phyloP scores from a whole-genome alignment of 805 yeast species.

The Yarrowia sp. region DNA sequence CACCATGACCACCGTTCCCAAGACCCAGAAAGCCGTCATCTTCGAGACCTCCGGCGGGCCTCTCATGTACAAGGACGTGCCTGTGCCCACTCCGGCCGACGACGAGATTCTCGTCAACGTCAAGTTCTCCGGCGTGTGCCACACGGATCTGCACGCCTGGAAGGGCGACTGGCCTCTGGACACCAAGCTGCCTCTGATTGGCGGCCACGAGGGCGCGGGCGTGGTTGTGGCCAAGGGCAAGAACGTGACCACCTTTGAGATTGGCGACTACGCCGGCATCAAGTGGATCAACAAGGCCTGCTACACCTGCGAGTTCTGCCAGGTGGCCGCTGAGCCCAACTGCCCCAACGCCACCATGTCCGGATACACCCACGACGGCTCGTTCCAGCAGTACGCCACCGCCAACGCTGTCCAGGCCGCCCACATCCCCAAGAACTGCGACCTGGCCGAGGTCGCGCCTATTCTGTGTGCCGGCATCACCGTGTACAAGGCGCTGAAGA shows the following conservation, averaged over 20 bases:
- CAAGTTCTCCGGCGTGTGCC: conserved; percentile 26
- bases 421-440: conserved; percentile 16
- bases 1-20: conserved; percentile 57
- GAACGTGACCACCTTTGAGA: conserved; percentile 24
- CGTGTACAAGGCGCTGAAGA: conserved; percentile 80
- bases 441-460: conserved; percentile 17
- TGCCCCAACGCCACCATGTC: conserved; percentile 21
- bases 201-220: conserved; percentile 95
- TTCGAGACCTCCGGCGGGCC: conserved; percentile 59
- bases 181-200: conserved; percentile 76
- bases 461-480: conserved; percentile 26
- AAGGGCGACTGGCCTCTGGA: conserved; percentile 79
- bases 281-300: conserved; percentile 32
- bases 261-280: conserved; percentile 25
- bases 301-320: conserved; percentile 29
- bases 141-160: conserved; percentile 29
- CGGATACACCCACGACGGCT: conserved; percentile 19
- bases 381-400: conserved; percentile 27
- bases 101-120: conserved; percentile 24
- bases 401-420: conserved; percentile 27
- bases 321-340: conserved; percentile 25
- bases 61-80: conserved; percentile 25
- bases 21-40: conserved; percentile 73
- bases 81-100: conserved; percentile 15
- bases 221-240: conserved; percentile 60